A percentile compares a stretch with the other conserved stretches of the same genome.
These are phyloP conservation scores for Phytophthora chlamydospora DNA, from an alignment of 352 stramenopile species.

Conservation along the genomic window DNA sequence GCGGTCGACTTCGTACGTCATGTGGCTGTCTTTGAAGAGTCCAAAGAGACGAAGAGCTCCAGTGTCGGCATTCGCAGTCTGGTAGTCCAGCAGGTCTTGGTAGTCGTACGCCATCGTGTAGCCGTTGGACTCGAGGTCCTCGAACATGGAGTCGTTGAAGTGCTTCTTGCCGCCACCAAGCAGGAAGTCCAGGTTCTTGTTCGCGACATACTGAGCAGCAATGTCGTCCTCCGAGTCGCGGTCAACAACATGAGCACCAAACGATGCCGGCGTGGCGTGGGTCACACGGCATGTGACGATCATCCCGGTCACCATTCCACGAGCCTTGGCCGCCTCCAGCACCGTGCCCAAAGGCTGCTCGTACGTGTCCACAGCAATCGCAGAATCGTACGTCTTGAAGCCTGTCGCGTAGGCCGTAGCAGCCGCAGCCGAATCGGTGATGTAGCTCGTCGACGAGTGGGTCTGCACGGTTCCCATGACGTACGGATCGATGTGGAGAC, in stretches of 20 bases:
- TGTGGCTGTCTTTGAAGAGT: slow-evolving; percentile 67
- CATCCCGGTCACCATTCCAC: slow-evolving; percentile 73
- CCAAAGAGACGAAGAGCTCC: slow-evolving; percentile 63
- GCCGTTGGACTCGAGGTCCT: slow-evolving; percentile 43
- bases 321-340: slow-evolving; percentile 65
- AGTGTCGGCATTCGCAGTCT: slow-evolving; percentile 47
- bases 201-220: slow-evolving; percentile 62
- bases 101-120: slow-evolving; percentile 67
- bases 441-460: slow-evolving; percentile 67
- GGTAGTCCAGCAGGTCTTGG: slow-evolving; percentile 58
- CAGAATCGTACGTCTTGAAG: slow-evolving; percentile 72
- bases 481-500: slow-evolving; percentile 65
- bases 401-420: slow-evolving; percentile 63
- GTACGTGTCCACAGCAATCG: slow-evolving; percentile 63
- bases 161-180: slow-evolving; percentile 54
- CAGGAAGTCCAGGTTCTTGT: slow-evolving; percentile 76
- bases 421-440: slow-evolving; percentile 66
- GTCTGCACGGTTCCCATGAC: slow-evolving; percentile 65
- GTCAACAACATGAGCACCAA: slow-evolving; percentile 58
- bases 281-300: slow-evolving; percentile 71
- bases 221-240: slow-evolving; percentile 64
- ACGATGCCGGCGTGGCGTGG: slow-evolving; percentile 62
- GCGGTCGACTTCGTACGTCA: slow-evolving; percentile 75
- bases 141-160: slow-evolving; percentile 59
- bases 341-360: slow-evolving; percentile 64